phyloP scores from a whole-genome alignment of 129 eudicot species.

The Arctium lappa region DNA sequence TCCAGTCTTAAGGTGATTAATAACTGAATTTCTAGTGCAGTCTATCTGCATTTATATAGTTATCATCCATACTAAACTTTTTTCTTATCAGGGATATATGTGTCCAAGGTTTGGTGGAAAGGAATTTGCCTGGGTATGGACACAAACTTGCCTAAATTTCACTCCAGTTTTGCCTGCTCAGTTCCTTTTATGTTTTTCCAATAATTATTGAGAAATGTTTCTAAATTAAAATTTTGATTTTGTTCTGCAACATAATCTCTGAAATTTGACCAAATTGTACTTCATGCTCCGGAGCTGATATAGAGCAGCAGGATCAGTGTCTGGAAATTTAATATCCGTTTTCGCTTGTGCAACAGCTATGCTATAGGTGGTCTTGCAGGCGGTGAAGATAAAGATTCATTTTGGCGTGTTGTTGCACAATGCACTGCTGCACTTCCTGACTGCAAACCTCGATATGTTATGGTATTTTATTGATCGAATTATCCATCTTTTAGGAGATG shows the following conservation, averaged over 20 bases:
- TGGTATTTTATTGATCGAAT: slow-evolving; percentile 44
- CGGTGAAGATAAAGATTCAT: slow-evolving; percentile 97
- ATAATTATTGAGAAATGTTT: not conserved
- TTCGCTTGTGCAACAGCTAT: slow-evolving; percentile 67
- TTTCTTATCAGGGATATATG: slow-evolving; percentile 82
- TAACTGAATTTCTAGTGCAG: not conserved
- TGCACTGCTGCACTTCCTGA: slow-evolving; percentile 97
- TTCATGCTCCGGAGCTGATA: not conserved
- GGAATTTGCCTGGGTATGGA: slow-evolving; percentile 87
- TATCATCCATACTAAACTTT: not conserved
- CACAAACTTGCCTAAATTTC: not conserved
- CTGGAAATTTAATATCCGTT: not conserved
- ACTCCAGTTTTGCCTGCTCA: not conserved
- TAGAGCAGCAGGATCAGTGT: no score
- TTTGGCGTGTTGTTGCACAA: slow-evolving; percentile 99
- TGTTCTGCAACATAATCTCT: not conserved
- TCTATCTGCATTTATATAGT: slow-evolving; percentile 2
- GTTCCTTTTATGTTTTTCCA: not conserved
- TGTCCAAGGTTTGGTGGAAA: slow-evolving; percentile 90
- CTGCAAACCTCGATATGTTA: slow-evolving; percentile 92
- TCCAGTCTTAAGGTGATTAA: slow-evolving; percentile 67
- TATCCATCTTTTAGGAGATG: not conserved
- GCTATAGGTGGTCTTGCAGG: slow-evolving; percentile 99
- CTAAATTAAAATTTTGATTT: not conserved
- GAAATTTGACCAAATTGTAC: not conserved